These are phyloP conservation scores for Calonectria hongkongensis DNA, from an alignment of 2,329 filamentous ascomycete genomes.

Conservation along the genomic window DNA sequence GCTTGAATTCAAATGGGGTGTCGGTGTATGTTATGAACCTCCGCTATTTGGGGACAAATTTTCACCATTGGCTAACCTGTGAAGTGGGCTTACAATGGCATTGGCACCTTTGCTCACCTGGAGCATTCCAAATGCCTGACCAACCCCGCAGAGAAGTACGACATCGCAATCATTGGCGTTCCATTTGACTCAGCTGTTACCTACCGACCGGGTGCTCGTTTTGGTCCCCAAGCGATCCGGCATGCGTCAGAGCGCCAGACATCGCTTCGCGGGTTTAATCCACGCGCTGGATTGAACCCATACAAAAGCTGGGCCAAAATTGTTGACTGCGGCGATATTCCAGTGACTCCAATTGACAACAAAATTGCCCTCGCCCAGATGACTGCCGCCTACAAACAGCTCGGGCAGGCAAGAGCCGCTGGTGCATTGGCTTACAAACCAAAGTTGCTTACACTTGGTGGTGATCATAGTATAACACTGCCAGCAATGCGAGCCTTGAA, in stretches of 20 bases:
- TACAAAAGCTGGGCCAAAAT: constrained; percentile 88
- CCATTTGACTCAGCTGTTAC: constrained; percentile 85
- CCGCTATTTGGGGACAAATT: neutral
- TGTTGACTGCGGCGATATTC: constrained; percentile 93
- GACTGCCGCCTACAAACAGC: constrained; percentile 85
- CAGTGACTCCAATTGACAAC: constrained; percentile 91
- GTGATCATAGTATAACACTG: constrained; percentile 83
- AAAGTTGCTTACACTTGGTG: constrained; percentile 81
- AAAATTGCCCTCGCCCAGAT: constrained; percentile 87
- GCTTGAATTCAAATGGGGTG: constrained; percentile 74
- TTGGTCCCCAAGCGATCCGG: constrained; percentile 91
- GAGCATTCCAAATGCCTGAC: constrained; percentile 81
- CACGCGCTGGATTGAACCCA: constrained; percentile 87
- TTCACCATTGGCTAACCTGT: too few relatives aligned
- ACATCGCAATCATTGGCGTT: constrained; percentile 83
- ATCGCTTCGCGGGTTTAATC: constrained; percentile 85
- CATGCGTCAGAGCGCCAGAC: constrained; percentile 89
- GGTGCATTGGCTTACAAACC: constrained; percentile 62
- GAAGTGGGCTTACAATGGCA: constrained; percentile 77
- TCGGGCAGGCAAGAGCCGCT: constrained; percentile 68
- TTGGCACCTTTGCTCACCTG: constrained; percentile 84
- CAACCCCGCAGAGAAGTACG: constrained; percentile 77
- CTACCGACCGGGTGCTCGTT: constrained; percentile 80
- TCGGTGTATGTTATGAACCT: constrained; percentile 66
- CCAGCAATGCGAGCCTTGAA: constrained; percentile 81